Evolutionary conservation across 177 flowering plant species (phyloP).

Genomic region (Vitis hybrid): DNA sequence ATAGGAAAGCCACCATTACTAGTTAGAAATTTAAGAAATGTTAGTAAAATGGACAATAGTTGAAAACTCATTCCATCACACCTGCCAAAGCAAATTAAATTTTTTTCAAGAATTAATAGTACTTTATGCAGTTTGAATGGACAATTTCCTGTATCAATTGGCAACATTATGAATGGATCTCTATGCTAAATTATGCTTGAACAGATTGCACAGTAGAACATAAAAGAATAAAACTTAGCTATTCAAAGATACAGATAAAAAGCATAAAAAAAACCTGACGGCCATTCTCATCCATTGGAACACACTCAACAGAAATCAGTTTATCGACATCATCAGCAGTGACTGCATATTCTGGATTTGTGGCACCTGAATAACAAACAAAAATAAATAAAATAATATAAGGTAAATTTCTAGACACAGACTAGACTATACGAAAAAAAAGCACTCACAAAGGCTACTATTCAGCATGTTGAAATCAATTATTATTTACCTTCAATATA

Average conservation of each 20-base stretch:
- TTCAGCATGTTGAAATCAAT: slow-evolving; percentile 3
- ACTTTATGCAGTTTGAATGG: background rate
- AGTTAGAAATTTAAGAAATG: no score
- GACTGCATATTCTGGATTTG: slow-evolving; percentile 91
- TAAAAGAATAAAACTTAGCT: no score
- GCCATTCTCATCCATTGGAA: slow-evolving; percentile 92
- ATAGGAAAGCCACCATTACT: no score
- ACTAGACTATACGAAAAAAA: background rate
- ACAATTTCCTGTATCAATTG: no score
- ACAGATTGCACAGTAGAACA: no score
- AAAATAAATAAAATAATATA: background rate
- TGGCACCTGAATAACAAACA: slow-evolving; percentile 63
- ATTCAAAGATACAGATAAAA: background rate
- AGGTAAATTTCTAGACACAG: background rate
- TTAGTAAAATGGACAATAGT: background rate
- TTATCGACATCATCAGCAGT: slow-evolving; percentile 98
- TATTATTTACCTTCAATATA: slow-evolving; percentile 75
- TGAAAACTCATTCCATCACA: background rate
- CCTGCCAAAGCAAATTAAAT: background rate
- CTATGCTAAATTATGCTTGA: no score
- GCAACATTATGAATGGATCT: no score
- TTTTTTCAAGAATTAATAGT: background rate
- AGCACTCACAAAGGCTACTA: background rate
- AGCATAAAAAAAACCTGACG: slow-evolving; percentile 54
- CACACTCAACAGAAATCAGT: slow-evolving; percentile 89